Conservation (phyloP, 306 rosid genomes). For the Mucuna pruriens region DNA sequence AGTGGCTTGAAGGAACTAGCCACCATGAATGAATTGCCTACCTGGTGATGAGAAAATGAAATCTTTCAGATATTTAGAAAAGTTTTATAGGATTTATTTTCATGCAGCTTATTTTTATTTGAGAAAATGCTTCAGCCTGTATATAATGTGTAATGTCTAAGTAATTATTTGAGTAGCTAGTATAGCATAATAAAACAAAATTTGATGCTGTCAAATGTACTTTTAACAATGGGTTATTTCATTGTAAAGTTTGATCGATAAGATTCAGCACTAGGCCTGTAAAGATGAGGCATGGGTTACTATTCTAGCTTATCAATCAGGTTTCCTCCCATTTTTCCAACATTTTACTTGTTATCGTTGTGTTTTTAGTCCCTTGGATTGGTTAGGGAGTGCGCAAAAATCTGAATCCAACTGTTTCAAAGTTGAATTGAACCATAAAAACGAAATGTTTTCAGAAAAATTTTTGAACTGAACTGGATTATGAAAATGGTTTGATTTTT, state of each 20-base stretch:
- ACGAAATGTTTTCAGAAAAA: no score
- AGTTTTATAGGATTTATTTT: background rate
- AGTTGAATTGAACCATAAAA: no score
- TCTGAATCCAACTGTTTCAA: no score
- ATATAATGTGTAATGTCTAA: slow-evolving; percentile 29
- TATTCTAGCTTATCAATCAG: no score
- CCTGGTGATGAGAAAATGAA: slow-evolving; percentile 35
- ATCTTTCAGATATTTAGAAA: background rate
- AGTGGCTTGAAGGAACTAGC: slow-evolving; percentile 74
- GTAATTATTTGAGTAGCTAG: slow-evolving; percentile 21
- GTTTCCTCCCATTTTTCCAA: no score
- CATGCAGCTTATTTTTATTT: background rate
- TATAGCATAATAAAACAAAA: background rate
- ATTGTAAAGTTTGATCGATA: background rate
- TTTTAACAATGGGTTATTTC: background rate
- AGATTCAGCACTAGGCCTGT: background rate
- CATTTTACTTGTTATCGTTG: no score
- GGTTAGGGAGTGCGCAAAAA: no score
- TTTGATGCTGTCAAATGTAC: background rate
- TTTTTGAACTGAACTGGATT: no score
- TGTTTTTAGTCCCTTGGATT: no score
- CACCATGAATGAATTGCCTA: slow-evolving; percentile 17
- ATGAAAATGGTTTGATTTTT: no score
- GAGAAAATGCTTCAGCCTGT: slow-evolving; percentile 30
- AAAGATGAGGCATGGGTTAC: background rate